Evolutionary conservation across 139 green algal species (phyloP).

Genomic region (Parachlorella kessleri): DNA sequence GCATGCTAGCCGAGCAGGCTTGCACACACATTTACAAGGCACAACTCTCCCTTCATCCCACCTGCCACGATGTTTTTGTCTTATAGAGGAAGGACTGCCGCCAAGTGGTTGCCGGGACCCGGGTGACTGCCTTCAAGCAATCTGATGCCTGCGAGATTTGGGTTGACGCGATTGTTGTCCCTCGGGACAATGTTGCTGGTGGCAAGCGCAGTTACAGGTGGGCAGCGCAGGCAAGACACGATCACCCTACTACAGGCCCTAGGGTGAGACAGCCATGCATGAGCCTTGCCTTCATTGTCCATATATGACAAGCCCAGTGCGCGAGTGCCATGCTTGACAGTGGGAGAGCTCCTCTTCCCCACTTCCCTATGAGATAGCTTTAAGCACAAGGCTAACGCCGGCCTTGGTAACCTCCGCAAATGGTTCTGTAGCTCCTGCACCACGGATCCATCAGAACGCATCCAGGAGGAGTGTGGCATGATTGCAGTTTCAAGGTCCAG

Average conservation of each 20-base stretch:
- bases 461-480: neutral
- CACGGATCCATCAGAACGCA: neutral
- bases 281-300: too few species aligned
- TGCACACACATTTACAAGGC: too few species aligned
- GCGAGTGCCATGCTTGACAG: too few species aligned
- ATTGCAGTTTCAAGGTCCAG: conserved; percentile 16
- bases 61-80: too few species aligned
- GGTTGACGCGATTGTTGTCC: neutral
- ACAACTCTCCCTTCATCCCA: too few species aligned
- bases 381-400: neutral
- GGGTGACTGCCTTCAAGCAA: conserved; percentile 19
- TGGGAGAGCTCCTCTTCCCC: too few species aligned
- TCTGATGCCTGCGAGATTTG: neutral
- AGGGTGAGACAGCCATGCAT: too few species aligned
- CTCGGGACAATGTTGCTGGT: conserved; percentile 16
- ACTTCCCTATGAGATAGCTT: neutral
- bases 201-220: neutral
- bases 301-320: too few species aligned
- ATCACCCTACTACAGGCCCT: too few species aligned
- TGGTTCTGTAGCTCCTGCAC: neutral
- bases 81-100: conserved; percentile 3
- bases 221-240: neutral
- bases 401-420: neutral
- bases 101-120: neutral
- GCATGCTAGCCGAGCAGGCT: too few species aligned